Percentiles rank a stretch among this genome's conserved stretches.
phyloP scores from a whole-genome alignment of 2,329 filamentous ascomycete species.

The Colletotrichum tanaceti region DNA sequence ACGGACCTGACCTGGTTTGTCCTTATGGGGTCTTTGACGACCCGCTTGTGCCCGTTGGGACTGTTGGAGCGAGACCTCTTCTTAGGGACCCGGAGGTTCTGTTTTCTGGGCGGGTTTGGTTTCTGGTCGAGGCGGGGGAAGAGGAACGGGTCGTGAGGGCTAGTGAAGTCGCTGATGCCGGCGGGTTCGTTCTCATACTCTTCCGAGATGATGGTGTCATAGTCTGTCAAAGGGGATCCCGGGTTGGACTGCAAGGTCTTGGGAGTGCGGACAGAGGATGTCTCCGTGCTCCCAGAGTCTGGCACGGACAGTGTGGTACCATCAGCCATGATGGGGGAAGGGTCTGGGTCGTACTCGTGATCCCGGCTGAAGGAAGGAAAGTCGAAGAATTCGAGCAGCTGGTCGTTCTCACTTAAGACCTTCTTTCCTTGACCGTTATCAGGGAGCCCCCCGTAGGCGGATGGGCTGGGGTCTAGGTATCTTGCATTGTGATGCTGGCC shows the following conservation, averaged over 20 bases:
- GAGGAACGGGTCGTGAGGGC: background rate
- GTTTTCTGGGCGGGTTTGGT: background rate
- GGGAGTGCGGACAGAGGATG: constrained; percentile 11
- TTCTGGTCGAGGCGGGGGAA: constrained; percentile 4
- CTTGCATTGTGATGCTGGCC: background rate
- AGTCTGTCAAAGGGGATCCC: constrained; percentile 1
- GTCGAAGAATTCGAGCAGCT: constrained; percentile 13
- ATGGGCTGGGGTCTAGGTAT: background rate
- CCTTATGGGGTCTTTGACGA: background rate
- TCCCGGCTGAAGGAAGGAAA: background rate
- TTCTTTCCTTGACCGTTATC: background rate
- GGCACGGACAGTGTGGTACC: background rate
- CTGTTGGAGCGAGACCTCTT: constrained; percentile 6
- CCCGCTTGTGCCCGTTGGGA: background rate
- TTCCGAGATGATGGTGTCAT: background rate
- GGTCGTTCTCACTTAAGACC: constrained; percentile 4
- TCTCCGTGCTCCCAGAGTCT: constrained; percentile 8
- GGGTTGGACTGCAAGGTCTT: background rate
- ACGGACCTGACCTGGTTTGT: background rate
- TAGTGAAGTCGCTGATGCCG: background rate
- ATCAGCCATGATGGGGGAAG: background rate
- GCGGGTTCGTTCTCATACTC: background rate
- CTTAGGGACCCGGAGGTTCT: background rate
- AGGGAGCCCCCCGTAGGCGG: background rate
- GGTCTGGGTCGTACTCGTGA: background rate